Conservation (phyloP, 2,329 filamentous ascomycete genomes). For the Calonectria montana region DNA sequence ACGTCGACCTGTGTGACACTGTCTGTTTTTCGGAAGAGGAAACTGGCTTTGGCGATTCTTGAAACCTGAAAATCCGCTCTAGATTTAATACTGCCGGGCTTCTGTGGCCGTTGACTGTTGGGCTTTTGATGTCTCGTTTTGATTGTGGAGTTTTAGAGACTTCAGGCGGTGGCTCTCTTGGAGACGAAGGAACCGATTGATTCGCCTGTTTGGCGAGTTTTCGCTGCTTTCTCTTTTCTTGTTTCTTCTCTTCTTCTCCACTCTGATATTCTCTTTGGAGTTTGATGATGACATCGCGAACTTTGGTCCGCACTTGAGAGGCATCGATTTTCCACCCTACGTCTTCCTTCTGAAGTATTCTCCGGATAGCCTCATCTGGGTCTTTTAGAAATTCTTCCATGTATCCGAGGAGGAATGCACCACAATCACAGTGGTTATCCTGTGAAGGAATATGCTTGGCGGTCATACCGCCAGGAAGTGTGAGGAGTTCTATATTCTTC, state of each 20-base stretch:
- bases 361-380: conserved; percentile 76
- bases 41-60: not conserved
- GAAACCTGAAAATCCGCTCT: conserved; percentile 8
- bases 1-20: conserved; percentile 22
- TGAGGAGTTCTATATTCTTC: conserved; percentile 55
- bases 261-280: conserved; percentile 70
- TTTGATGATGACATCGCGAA: conserved; percentile 74
- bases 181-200: conserved; percentile 27
- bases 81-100: conserved; percentile 1
- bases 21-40: conserved; percentile 10
- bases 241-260: conserved; percentile 52
- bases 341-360: conserved; percentile 70
- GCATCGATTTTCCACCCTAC: conserved; percentile 66
- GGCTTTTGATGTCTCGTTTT: conserved; percentile 16
- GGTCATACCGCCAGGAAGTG: conserved; percentile 65
- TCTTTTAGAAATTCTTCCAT: conserved; percentile 82
- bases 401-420: conserved; percentile 87
- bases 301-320: conserved; percentile 69
- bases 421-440: conserved; percentile 88
- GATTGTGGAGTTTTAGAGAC: conserved; percentile 25
- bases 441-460: conserved; percentile 83
- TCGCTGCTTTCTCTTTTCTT: conserved; percentile 44
- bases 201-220: conserved; percentile 43
- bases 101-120: conserved; percentile 12
- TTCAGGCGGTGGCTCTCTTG: conserved; percentile 23